Conservation (phyloP, 257 asterid species). For the Solanum paucissectum region DNA sequence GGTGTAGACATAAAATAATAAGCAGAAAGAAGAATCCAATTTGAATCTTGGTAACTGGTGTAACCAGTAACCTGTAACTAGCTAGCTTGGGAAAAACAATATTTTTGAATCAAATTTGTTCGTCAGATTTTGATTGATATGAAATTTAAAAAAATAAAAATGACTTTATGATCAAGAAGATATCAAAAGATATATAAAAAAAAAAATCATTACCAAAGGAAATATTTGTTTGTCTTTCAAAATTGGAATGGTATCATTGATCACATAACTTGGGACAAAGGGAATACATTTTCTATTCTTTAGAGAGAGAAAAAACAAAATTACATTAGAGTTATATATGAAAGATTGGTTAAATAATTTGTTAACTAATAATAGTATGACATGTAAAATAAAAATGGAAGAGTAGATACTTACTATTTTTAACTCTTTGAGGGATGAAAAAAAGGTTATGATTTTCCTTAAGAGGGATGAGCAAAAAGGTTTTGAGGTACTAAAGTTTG, state of each 20-base stretch:
- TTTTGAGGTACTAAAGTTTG: not conserved
- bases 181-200: no score
- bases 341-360: not conserved
- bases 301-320: not conserved
- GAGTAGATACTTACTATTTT: not conserved
- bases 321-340: not conserved
- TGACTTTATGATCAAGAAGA: no score
- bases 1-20: not conserved
- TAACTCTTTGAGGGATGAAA: not conserved
- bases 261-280: not conserved
- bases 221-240: not conserved
- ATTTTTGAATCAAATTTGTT: not conserved
- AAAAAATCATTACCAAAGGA: not conserved
- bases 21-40: not conserved
- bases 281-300: not conserved
- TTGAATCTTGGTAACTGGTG: not conserved
- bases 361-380: not conserved
- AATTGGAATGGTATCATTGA: accelerated
- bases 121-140: not conserved
- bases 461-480: not conserved
- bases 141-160: no score
- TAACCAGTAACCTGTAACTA: not conserved
- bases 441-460: not conserved
- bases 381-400: not conserved
- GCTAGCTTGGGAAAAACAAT: not conserved